phyloP scores from a whole-genome alignment of 2,329 filamentous ascomycete genomes.

The Ophiostoma sp. region DNA sequence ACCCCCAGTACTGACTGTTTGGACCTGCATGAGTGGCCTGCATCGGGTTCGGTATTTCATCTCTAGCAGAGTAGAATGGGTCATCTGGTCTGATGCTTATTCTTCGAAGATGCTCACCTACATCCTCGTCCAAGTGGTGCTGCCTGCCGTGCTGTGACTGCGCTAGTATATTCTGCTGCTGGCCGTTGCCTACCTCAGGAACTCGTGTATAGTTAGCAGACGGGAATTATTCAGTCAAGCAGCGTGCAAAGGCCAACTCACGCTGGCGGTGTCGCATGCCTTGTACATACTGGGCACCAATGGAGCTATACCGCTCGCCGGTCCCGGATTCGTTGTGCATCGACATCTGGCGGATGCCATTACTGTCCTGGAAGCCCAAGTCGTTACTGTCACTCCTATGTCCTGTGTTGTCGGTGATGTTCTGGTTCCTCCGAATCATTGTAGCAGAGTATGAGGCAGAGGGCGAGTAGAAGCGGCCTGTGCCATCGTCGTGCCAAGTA shows the following conservation, averaged over 20 bases:
- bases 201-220: not conserved
- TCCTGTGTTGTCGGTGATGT: constrained; percentile 22
- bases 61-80: not conserved
- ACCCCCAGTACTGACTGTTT: not conserved
- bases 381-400: not conserved
- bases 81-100: constrained; percentile 8
- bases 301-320: not conserved
- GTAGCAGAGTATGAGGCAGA: not conserved
- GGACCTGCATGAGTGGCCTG: not conserved
- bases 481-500: constrained; percentile 15
- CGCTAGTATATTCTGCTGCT: not conserved
- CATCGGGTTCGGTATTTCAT: not conserved
- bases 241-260: not conserved
- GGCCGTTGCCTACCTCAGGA: not conserved
- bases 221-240: not conserved
- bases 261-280: not conserved
- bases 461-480: constrained; percentile 19
- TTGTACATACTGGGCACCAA: not conserved
- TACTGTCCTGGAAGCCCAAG: not conserved
- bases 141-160: not conserved
- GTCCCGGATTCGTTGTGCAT: not conserved
- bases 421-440: constrained; percentile 12
- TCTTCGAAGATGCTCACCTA: not conserved
- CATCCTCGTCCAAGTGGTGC: not conserved
- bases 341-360: not conserved